Base-by-base conservation (phyloP, 768 basidiomycete species). In the Fibroporia radiculosa region DNA sequence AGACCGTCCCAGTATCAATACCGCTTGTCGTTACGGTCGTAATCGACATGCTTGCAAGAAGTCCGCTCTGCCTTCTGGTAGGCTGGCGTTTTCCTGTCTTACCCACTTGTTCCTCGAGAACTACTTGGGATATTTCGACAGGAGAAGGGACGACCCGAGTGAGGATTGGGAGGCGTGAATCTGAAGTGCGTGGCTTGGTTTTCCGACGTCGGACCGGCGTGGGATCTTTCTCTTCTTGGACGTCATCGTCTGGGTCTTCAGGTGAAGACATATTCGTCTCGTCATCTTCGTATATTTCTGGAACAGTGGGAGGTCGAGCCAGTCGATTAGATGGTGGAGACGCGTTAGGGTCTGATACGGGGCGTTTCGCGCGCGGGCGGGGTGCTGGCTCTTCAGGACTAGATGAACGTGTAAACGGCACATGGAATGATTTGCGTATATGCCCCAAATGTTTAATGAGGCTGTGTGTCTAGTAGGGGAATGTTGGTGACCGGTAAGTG, bases 281-380 rank as follows among this genome's bases (percentile, higher is more conserved):
- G 1, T 83, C 80, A 35, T 84, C 84, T 56, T 85, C 83, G 24
- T 65, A 55, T 42, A 85, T 84, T 13, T 75, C 79, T 0, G 83
- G 82, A 28, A 85, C 59, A 42, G 73, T 80, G 7, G 82, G 84
- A 31, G 76, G 66, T 40, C 78, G 75, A n/a, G 81, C 74, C 44
- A 84, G 69, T 31, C 81, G 77, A 50, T 70, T 70, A 20, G 66
- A 62, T 44, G 72, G 71, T 1, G 75, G 77, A 13, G 75, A 73
- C 44, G 66, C 47, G 42, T 66, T 66, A 10, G 64, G 64, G 53
- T 70, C 66, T 29, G 62, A 55, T 18, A 63, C 56, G 22, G 74
- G 75, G 45, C 74, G 74, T 48, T 71, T 73, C 34, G 62, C 74
- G 44, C 69, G 74, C 0, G 74, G 73, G 4, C 71, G 72, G 23